Evolutionary conservation across 148 eudicot species (phyloP), one percentile per base, ranked within the genome.

Genomic region (Cornus suecica): DNA sequence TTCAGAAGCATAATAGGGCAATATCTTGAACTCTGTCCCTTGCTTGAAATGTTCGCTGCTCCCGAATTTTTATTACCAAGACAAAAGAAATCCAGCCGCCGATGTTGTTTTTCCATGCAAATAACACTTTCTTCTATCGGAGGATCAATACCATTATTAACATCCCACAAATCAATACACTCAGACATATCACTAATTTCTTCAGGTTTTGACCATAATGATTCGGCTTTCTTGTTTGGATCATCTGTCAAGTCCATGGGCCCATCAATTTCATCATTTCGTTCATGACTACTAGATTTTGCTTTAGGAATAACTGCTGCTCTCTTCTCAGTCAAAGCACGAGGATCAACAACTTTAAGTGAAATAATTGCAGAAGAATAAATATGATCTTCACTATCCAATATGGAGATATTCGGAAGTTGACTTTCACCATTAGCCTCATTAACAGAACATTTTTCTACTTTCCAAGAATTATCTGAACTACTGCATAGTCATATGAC

Each of bases 1-100:
- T 80, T 92, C 80, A 89, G 56, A 54, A 94, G 88, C 82, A 94
- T 18, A 73, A 90, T 73, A 41, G 97, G 98, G 79, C 97, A 94
- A 23, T 68, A 75, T 74, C 85, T 83, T 60, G 88, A 83, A 75
- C 69, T 80, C 34, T 69, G 74, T 62, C 71, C 81, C 72, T 66
- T 79, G 31, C 15, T 48, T 68, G 85, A 66, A 69, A 65, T 64
- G 72, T 74, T 65, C 68, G 9, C 58, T 14, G 37, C 31, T 56
- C 64, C 72, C 6, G 80, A 79, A 72, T 75, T 72, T 74, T 68
- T 75, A 34, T 80, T 81, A 74, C 79, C 83, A 20, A 94, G 75
- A 78, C 90, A 72, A 81, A 84, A 87, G 73, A 83, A 88, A 69
- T 85, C 86, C 83, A 89, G 78, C 65, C 81, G 83, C 48, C 75